phyloP scores from a whole-genome alignment of 2,329 filamentous ascomycete species.

The Exophiala dermatitidis region DNA sequence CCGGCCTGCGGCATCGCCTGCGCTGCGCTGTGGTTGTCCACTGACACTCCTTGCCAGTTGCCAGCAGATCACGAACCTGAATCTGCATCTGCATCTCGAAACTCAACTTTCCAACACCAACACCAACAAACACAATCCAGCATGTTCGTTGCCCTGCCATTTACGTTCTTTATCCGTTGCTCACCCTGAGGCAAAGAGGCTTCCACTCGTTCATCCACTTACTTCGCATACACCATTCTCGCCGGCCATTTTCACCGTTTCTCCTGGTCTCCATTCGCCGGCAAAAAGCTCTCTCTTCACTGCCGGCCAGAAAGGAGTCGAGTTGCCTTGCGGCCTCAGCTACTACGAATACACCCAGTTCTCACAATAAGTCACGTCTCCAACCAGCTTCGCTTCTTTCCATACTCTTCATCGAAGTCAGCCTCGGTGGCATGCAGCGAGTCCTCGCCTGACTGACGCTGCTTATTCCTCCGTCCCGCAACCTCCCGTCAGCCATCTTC shows the following conservation, averaged over 20 bases:
- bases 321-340: slow-evolving; percentile 2
- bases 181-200: slow-evolving; percentile 7
- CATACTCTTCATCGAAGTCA: too few species aligned
- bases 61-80: not conserved
- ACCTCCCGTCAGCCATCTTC: not conserved
- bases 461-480: not conserved
- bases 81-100: not conserved
- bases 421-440: too few species aligned
- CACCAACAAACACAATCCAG: not conserved
- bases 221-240: not conserved
- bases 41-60: not conserved
- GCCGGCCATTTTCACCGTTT: not conserved
- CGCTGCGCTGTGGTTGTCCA: not conserved
- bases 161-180: slow-evolving; percentile 1
- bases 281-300: slow-evolving; percentile 16
- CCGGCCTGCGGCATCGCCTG: too few species aligned
- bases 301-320: slow-evolving; percentile 24
- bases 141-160: not conserved
- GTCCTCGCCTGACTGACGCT: not conserved
- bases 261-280: not conserved
- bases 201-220: slow-evolving; percentile 2
- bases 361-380: not conserved
- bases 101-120: not conserved
- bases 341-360: not conserved
- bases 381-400: not conserved